Conservation (phyloP, 345 rosid genomes). For the Salix arbutifolia region DNA sequence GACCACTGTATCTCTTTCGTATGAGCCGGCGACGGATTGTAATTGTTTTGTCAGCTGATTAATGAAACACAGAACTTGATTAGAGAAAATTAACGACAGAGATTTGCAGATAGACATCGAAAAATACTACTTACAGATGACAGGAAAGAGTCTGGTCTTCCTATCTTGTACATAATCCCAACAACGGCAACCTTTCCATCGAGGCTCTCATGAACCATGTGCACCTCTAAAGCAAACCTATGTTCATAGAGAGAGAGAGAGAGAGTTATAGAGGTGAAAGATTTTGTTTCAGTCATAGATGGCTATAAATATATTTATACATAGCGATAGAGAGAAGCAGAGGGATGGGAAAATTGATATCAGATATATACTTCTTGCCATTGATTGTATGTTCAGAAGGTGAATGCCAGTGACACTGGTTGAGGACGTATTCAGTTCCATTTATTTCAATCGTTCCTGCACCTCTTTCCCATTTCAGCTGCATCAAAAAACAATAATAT, state of each 20-base stretch:
- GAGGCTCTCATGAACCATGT: slow-evolving; percentile 68
- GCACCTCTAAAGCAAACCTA: slow-evolving; percentile 64
- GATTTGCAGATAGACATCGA: too few species aligned
- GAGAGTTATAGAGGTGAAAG: background rate
- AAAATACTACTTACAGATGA: slow-evolving; percentile 30
- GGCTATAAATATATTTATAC: background rate
- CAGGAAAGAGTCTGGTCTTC: slow-evolving; percentile 64
- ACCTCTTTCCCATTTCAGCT: slow-evolving; percentile 49
- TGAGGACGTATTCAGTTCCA: slow-evolving; percentile 41
- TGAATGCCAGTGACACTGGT: slow-evolving; percentile 61
- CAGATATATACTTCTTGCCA: slow-evolving; percentile 35
- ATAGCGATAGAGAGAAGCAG: background rate
- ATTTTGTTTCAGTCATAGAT: background rate
- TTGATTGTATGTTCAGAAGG: slow-evolving; percentile 58
- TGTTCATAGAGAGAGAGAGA: background rate
- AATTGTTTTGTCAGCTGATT: slow-evolving; percentile 42
- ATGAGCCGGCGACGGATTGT: slow-evolving; percentile 22
- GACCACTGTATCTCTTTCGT: slow-evolving; percentile 23
- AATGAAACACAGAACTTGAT: background rate
- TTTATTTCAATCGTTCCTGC: slow-evolving; percentile 43
- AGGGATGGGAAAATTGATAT: background rate
- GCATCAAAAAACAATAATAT: slow-evolving; percentile 16
- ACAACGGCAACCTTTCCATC: slow-evolving; percentile 61
- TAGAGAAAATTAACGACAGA: background rate
- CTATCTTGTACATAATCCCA: slow-evolving; percentile 62